Percentiles rank a stretch among this genome's conserved stretches.
phyloP scores from a whole-genome alignment of 495 filamentous ascomycete species.

The Tuber calosporum region DNA sequence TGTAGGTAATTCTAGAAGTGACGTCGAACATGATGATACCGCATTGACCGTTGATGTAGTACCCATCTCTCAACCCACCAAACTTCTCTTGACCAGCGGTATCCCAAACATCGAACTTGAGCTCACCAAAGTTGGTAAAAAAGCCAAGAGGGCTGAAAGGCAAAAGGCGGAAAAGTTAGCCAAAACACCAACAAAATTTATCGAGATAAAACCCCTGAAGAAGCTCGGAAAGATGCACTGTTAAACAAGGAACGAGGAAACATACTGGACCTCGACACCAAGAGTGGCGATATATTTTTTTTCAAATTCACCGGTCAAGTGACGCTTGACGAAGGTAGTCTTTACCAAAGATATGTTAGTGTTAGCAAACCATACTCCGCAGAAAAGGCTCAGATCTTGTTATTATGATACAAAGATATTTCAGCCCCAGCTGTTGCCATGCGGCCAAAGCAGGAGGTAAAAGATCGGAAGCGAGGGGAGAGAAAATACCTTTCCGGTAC shows the following conservation, averaged over 20 bases:
- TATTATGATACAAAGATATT: conserved; percentile 8
- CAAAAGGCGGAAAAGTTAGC: conserved; percentile 39
- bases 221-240: conserved; percentile 51
- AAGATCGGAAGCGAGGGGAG: conserved; percentile 17
- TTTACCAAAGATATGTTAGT: conserved; percentile 43
- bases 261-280: conserved; percentile 89
- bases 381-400: conserved; percentile 21
- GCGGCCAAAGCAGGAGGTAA: not conserved
- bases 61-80: conserved; percentile 97
- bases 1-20: conserved; percentile 99
- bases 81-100: conserved; percentile 99
- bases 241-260: conserved; percentile 80
- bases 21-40: conserved; percentile 99
- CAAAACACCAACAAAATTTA: conserved; percentile 19
- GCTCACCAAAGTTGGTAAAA: conserved; percentile 69
- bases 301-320: conserved; percentile 99
- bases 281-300: conserved; percentile 99
- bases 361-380: conserved; percentile 20
- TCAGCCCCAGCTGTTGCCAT: conserved; percentile 5
- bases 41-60: conserved; percentile 99
- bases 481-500: conserved; percentile 90
- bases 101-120: conserved; percentile 99
- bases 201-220: conserved; percentile 31
- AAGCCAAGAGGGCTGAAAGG: conserved; percentile 40
- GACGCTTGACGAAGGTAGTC: conserved; percentile 99